A percentile compares a stretch with the other conserved stretches of the same genome.
Evolutionary conservation across 129 eudicot species (phyloP).

Genomic region (Flaveria brownii): DNA sequence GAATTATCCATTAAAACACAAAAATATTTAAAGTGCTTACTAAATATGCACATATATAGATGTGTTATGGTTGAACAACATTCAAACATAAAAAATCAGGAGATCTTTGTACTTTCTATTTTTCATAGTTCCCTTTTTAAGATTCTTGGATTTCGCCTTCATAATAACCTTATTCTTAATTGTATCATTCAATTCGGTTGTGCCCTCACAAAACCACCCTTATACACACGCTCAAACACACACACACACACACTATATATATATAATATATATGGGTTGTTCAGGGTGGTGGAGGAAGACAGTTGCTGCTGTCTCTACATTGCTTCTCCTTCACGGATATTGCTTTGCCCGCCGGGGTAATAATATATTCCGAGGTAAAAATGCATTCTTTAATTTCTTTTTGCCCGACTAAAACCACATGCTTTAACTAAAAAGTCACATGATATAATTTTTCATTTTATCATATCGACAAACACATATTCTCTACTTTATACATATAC

Average conservation of each 20-base stretch:
- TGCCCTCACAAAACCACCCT: slow-evolving; percentile 3
- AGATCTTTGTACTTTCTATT: slow-evolving; percentile 47
- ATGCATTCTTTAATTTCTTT: not conserved
- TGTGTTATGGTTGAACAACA: slow-evolving; percentile 35
- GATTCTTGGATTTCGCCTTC: slow-evolving; percentile 23
- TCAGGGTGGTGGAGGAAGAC: slow-evolving; percentile 37
- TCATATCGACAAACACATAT: too few relatives aligned
- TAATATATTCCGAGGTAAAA: slow-evolving; percentile 30
- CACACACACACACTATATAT: not conserved
- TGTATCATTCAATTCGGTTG: slow-evolving; percentile 19
- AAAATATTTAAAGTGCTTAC: not conserved
- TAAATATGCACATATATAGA: slow-evolving; percentile 11
- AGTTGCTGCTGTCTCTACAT: slow-evolving; percentile 25
- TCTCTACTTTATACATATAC: too few relatives aligned
- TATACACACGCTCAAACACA: slow-evolving; percentile 6
- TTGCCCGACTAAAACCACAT: not conserved
- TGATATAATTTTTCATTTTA: too few relatives aligned
- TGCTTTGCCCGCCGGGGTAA: slow-evolving; percentile 47
- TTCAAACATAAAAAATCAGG: slow-evolving; percentile 21
- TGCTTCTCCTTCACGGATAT: slow-evolving; percentile 44
- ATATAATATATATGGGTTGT: slow-evolving; percentile 27
- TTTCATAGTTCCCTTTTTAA: slow-evolving; percentile 29
- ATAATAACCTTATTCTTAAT: slow-evolving; percentile 23
- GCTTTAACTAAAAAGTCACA: too few relatives aligned
- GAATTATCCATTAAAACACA: slow-evolving; percentile 20